A percentile compares a stretch with the other conserved stretches of the same genome.
These are phyloP conservation scores for Chlamydomonas schloesseri DNA, from an alignment of 139 green algal species.

Conservation along the genomic window DNA sequence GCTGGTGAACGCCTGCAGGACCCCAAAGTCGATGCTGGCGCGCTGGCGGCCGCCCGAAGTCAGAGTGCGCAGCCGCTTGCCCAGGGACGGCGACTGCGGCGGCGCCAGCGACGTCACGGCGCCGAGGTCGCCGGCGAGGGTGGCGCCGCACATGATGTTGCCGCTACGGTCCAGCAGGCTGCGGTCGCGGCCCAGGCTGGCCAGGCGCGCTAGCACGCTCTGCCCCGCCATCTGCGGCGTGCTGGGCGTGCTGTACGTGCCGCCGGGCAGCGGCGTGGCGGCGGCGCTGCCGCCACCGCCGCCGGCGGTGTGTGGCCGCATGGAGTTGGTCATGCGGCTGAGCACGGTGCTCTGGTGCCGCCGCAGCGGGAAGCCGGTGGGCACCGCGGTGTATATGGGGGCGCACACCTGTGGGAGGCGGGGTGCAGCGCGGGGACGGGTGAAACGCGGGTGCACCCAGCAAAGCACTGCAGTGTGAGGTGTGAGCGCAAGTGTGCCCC, in stretches of 20 bases:
- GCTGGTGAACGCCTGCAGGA: neutral
- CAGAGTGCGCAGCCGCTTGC: neutral
- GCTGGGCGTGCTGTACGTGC: neutral
- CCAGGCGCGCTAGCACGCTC: neutral
- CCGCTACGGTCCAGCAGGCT: neutral
- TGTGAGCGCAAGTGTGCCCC: too few species aligned
- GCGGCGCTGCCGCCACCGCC: neutral
- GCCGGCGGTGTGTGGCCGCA: neutral
- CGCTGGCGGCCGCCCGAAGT: neutral
- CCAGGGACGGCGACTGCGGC: neutral
- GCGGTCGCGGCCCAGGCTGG: neutral
- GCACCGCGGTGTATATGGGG: neutral
- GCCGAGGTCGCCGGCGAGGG: too few species aligned
- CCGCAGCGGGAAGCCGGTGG: constrained; percentile 8
- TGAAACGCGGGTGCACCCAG: too few species aligned
- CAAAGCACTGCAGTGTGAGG: too few species aligned
- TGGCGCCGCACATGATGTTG: too few species aligned
- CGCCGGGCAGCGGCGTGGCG: neutral
- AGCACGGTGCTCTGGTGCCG: neutral
- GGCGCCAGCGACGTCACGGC: too few species aligned
- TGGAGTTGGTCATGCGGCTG: neutral
- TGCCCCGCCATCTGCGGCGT: neutral
- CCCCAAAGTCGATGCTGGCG: neutral
- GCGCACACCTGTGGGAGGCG: neutral
- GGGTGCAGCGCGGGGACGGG: too few species aligned